phyloP scores from a whole-genome alignment of 1,139 yeast genomes.

The Geotrichum candidum region DNA sequence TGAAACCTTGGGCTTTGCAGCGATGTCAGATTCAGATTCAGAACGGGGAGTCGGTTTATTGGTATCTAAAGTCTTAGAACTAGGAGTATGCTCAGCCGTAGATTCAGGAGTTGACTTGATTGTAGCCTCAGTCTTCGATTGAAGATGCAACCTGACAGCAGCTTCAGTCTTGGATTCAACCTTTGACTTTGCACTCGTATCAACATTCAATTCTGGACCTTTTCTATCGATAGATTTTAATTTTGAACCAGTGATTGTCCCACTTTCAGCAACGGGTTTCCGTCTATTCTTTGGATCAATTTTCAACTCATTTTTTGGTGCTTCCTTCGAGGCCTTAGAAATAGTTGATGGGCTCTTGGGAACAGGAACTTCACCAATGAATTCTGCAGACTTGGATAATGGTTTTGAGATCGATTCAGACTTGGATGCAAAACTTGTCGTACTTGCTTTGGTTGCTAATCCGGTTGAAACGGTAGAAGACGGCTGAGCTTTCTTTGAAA shows the following conservation, averaged over 20 bases:
- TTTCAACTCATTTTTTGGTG: neutral
- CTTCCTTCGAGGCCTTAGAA: neutral
- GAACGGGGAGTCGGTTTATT: neutral
- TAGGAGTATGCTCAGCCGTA: neutral
- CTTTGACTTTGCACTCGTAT: neutral
- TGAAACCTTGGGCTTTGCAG: too few species aligned
- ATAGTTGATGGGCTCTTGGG: neutral
- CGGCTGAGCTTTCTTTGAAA: neutral
- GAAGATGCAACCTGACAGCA: neutral
- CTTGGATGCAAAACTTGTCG: neutral
- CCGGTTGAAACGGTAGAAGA: neutral
- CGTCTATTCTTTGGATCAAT: neutral
- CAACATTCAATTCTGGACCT: neutral
- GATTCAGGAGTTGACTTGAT: neutral
- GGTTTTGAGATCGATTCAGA: neutral
- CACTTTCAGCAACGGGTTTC: too few species aligned
- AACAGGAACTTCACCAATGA: neutral
- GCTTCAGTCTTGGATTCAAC: neutral
- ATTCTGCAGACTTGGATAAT: neutral
- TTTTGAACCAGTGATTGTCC: neutral
- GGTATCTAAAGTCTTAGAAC: neutral
- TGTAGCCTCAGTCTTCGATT: neutral
- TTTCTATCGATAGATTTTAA: neutral
- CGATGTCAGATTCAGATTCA: neutral
- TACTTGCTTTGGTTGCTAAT: neutral